Evolutionary conservation across 169 alveolate species (phyloP).

Genomic region (Pseudocohnilembus persalinus): DNA sequence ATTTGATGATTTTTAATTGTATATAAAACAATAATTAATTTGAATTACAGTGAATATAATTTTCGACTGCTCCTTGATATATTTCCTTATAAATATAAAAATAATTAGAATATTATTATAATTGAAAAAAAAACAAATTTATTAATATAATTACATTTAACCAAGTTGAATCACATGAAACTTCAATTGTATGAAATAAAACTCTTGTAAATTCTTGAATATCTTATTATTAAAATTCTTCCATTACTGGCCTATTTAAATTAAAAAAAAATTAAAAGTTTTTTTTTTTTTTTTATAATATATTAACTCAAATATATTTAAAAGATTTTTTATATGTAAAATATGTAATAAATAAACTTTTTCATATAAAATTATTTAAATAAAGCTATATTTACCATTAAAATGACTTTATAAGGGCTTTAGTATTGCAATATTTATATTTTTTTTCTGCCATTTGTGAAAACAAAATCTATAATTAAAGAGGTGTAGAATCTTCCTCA

Average conservation of each 20-base stretch:
- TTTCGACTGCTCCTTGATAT: slow-evolving; percentile 32
- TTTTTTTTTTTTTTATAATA: too few relatives aligned
- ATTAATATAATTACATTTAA: slow-evolving; percentile 7
- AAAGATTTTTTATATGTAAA: too few relatives aligned
- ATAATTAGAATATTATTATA: background rate
- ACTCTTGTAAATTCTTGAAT: slow-evolving; percentile 63
- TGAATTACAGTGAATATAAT: slow-evolving; percentile 19
- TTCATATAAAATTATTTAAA: too few relatives aligned
- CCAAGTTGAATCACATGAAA: slow-evolving; percentile 44
- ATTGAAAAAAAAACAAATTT: too few relatives aligned
- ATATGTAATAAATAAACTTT: too few relatives aligned
- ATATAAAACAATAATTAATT: slow-evolving; percentile 11
- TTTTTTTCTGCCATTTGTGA: slow-evolving; percentile 45
- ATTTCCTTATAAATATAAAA: slow-evolving; percentile 9
- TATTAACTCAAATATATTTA: too few relatives aligned
- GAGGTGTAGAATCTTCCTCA: slow-evolving; percentile 57
- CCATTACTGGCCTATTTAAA: slow-evolving; percentile 51
- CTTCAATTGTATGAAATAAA: slow-evolving; percentile 65
- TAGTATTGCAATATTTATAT: slow-evolving; percentile 47
- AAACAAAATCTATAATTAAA: slow-evolving; percentile 59
- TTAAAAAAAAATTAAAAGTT: too few relatives aligned
- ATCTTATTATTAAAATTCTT: slow-evolving; percentile 62
- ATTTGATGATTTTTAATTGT: background rate
- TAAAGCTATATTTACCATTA: background rate
- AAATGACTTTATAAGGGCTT: slow-evolving; percentile 53